Conservation (phyloP, 768 basidiomycete species). For the Suillus luteus region DNA sequence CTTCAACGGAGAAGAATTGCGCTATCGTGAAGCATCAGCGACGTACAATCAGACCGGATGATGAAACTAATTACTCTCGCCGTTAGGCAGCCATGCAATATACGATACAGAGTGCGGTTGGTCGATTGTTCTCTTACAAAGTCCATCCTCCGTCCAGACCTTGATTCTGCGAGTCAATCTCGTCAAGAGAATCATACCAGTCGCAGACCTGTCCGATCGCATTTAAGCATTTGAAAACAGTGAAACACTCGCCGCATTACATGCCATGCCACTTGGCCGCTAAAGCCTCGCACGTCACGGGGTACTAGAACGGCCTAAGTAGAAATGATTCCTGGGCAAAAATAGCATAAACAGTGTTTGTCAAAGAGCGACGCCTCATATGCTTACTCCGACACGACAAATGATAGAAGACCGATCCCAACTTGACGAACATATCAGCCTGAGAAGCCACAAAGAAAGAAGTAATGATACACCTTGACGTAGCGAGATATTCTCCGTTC, state of each 20-base stretch:
- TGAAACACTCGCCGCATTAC: neutral
- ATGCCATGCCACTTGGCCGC: conserved; percentile 57
- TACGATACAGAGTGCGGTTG: conserved; percentile 47
- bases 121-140: conserved; percentile 52
- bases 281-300: conserved; percentile 47
- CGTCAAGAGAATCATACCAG: conserved; percentile 45
- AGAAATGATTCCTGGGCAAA: conserved; percentile 40
- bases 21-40: too few relatives aligned
- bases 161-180: conserved; percentile 52
- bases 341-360: conserved; percentile 21
- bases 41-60: too few relatives aligned
- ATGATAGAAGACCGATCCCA: conserved; percentile 56
- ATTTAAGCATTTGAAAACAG: conserved; percentile 12
- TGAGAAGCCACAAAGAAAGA: neutral
- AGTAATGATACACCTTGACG: conserved; percentile 44
- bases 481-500: conserved; percentile 53
- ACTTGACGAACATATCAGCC: conserved; percentile 28
- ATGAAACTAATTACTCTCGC: too few relatives aligned
- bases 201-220: conserved; percentile 45
- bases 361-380: conserved; percentile 5
- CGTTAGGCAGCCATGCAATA: too few relatives aligned
- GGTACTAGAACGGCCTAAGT: conserved; percentile 50
- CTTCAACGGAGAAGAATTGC: too few relatives aligned
- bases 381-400: conserved; percentile 48
- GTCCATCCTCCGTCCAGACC: conserved; percentile 58